Percentiles rank a stretch among this genome's conserved stretches.
Evolutionary conservation across 352 stramenopile genomes (phyloP).

Genomic region (Blastocystis sp.): DNA sequence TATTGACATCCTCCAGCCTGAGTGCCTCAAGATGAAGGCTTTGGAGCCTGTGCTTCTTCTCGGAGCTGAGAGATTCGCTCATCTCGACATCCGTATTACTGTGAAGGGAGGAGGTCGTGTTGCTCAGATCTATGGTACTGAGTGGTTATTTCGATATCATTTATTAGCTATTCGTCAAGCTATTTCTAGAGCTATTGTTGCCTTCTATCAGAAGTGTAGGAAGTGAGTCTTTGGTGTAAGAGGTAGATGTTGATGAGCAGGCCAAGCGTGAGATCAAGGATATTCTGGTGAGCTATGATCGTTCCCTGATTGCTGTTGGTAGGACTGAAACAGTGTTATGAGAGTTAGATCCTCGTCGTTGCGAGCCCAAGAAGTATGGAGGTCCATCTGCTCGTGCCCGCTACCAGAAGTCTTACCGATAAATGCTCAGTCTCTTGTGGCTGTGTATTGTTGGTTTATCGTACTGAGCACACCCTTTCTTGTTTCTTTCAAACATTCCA

Average conservation of each 20-base stretch:
- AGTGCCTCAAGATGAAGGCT: conserved; percentile 91
- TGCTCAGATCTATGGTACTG: conserved; percentile 88
- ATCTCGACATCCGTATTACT: conserved; percentile 97
- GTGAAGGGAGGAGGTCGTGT: conserved; percentile 98
- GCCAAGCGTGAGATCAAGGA: conserved; percentile 99
- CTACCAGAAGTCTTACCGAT: conserved; percentile 99
- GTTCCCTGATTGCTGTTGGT: conserved; percentile 79
- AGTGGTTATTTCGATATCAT: neutral
- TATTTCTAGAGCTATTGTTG: conserved; percentile 96
- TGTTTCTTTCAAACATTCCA: neutral
- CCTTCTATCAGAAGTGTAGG: conserved; percentile 99
- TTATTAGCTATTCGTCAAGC: conserved; percentile 85
- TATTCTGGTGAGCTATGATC: conserved; percentile 93
- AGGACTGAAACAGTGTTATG: neutral
- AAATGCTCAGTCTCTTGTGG: conserved; percentile 67
- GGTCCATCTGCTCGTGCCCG: conserved; percentile 88
- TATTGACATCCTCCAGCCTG: conserved; percentile 93
- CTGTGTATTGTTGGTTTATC: neutral
- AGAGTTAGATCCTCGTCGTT: conserved; percentile 92
- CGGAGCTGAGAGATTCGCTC: conserved; percentile 92
- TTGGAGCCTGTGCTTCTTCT: conserved; percentile 97
- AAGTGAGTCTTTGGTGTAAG: conserved; percentile 47
- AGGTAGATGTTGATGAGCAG: conserved; percentile 89
- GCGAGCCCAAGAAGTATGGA: conserved; percentile 99
- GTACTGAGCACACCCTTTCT: conserved; percentile 9